Percentiles rank a stretch among this genome's conserved stretches.
Conservation (phyloP, 2,329 filamentous ascomycete genomes). For the Fusarium denticulatum region DNA sequence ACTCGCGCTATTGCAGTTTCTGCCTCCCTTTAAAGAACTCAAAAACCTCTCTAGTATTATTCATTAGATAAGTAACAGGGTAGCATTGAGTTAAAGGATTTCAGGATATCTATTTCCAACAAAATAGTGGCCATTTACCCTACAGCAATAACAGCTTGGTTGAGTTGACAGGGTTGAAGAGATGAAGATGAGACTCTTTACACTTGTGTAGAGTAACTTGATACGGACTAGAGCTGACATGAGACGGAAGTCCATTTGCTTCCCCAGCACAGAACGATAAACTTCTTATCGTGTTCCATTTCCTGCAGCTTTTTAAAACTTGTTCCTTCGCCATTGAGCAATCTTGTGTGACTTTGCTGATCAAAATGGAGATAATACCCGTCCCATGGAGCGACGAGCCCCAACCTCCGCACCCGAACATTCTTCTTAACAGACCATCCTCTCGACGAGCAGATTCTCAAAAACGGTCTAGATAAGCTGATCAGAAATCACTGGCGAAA, state of each 20-base stretch:
- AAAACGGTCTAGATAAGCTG: not conserved
- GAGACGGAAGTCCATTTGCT: not conserved
- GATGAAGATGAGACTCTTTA: not conserved
- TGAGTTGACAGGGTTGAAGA: too few species aligned
- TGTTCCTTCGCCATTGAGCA: not conserved
- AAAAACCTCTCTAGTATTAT: too few species aligned
- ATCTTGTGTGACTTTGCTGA: not conserved
- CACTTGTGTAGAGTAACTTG: not conserved
- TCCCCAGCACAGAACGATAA: not conserved
- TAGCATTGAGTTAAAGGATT: too few species aligned
- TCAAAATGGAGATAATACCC: slow-evolving; percentile 1
- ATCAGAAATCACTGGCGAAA: slow-evolving; percentile 8
- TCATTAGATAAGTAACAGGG: too few species aligned
- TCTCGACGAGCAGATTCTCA: not conserved
- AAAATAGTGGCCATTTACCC: too few species aligned
- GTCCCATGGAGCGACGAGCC: slow-evolving; percentile 1
- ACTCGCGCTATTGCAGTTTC: too few species aligned
- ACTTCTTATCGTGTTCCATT: too few species aligned
- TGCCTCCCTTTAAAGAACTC: too few species aligned
- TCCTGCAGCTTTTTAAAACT: too few species aligned
- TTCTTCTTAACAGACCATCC: slow-evolving; percentile 7
- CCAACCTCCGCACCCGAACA: not conserved
- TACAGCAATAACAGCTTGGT: too few species aligned
- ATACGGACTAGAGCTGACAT: not conserved
- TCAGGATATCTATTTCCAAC: too few species aligned